phyloP scores from a whole-genome alignment of 2,329 filamentous ascomycete genomes.

The Alternaria sp. region DNA sequence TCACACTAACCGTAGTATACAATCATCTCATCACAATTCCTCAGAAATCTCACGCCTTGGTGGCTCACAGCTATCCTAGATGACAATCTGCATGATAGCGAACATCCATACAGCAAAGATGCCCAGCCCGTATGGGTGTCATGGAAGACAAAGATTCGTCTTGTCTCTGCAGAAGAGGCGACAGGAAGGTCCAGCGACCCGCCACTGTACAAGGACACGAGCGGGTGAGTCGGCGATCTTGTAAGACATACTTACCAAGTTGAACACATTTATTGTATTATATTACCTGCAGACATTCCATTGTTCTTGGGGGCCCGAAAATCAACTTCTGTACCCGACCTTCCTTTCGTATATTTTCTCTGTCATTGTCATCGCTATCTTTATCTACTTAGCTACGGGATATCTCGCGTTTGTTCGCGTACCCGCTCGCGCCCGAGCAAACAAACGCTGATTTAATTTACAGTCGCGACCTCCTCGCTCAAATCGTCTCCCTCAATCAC shows the following conservation, averaged over 20 bases:
- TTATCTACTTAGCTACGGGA: background rate
- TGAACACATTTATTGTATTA: constrained; percentile 15
- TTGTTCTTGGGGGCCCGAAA: background rate
- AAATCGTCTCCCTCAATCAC: background rate
- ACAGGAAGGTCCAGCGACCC: background rate
- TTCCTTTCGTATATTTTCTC: background rate
- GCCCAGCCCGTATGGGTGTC: background rate
- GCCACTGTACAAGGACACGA: background rate
- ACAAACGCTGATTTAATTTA: background rate
- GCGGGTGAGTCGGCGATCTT: constrained; percentile 1
- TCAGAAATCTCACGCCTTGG: background rate
- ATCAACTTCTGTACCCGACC: background rate
- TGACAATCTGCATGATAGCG: background rate
- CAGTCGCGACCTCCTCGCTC: background rate
- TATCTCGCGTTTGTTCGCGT: background rate
- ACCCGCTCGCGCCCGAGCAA: background rate
- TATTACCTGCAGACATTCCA: background rate
- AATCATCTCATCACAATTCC: background rate
- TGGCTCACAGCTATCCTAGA: background rate
- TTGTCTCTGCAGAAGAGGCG: background rate
- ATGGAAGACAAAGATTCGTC: background rate
- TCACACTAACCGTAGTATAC: background rate
- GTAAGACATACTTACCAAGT: background rate
- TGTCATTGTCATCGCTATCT: background rate
- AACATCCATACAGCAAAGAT: background rate